Evolutionary conservation across 2,329 filamentous ascomycete species (phyloP).

Genomic region (Talaromyces albobiverticillius): DNA sequence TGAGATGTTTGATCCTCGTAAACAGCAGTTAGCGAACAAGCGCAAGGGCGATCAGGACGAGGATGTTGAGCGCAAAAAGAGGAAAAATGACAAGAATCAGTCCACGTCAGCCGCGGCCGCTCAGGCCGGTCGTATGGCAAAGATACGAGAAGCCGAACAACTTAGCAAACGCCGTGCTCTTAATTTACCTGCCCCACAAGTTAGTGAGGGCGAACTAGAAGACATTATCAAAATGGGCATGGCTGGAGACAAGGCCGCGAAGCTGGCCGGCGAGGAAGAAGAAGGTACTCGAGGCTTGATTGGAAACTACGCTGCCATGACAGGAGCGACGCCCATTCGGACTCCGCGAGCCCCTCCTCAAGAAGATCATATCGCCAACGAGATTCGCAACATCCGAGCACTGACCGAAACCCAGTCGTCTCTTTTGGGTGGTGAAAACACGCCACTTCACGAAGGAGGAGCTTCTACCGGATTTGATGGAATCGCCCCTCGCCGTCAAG

Average conservation of each 20-base stretch:
- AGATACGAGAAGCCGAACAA: slow-evolving; percentile 91
- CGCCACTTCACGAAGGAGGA: slow-evolving; percentile 75
- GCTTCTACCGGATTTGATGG: slow-evolving; percentile 87
- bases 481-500: slow-evolving; percentile 73
- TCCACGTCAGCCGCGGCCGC: slow-evolving; percentile 75
- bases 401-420: slow-evolving; percentile 93
- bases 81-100: slow-evolving; percentile 82
- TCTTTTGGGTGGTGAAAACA: slow-evolving; percentile 89
- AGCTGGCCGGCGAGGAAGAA: slow-evolving; percentile 72
- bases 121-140: slow-evolving; percentile 91
- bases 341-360: slow-evolving; percentile 88
- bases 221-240: slow-evolving; percentile 99
- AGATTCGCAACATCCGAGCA: slow-evolving; percentile 89
- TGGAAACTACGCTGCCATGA: slow-evolving; percentile 79
- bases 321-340: slow-evolving; percentile 80
- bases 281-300: slow-evolving; percentile 81
- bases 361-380: slow-evolving; percentile 94
- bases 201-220: slow-evolving; percentile 88
- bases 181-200: slow-evolving; percentile 83
- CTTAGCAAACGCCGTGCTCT: slow-evolving; percentile 86
- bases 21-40: slow-evolving; percentile 87
- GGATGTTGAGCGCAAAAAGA: slow-evolving; percentile 72
- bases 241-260: slow-evolving; percentile 80
- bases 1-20: slow-evolving; percentile 84
- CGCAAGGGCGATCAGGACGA: slow-evolving; percentile 90